Evolutionary conservation across 2,329 filamentous ascomycete species (phyloP), one percentile per base, ranked within the genome.

Genomic region (Aureobasidium sp.): DNA sequence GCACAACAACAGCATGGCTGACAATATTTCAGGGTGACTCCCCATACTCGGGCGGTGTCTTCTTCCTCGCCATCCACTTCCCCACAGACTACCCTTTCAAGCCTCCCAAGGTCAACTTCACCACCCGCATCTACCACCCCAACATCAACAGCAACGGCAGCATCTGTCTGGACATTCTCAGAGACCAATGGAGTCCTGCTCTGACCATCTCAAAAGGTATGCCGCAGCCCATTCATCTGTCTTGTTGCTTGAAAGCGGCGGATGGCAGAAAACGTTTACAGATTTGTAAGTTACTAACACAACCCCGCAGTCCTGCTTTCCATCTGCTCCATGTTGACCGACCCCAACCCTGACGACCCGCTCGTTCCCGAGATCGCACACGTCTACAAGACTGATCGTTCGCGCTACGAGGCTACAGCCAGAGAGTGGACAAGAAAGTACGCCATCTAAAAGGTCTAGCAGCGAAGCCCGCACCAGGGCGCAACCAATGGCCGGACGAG

Each of bases 61-160:
- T 99, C 85, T 99, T 99, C 86, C 86, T 99, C 68, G 88, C 89
- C 70, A 99, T 99, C 75, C 91, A 97, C 81, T 97, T 99, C 84
- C 94, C 94, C 69, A 99, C 94, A 83, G 94, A 99, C 83, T 99
- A 99, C 80, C 94, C 94, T 45, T 99, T 99, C 85, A 99, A 99
- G 88, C 94, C 94, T 66, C 94, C 94, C 70, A 99, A 99, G 86
- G 92, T 99, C 79, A 97, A 97, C 88, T 99, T 99, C 85, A 97
- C 91, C 71, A 99, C 94, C 67, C 89, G 93, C 75, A 97, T 99
- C 82, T 99, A 99, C 78, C 94, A 99, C 81, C 94, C 94, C 72
- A 99, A 99, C 81, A 99, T 99, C 91, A 99, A 99, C 86, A 96
- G 91, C 69, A 97, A 97, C 78, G 94, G 94, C 78, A 97, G 92